A percentile compares a stretch with the other conserved stretches of the same genome.
phyloP scores from a whole-genome alignment of 495 filamentous ascomycete genomes.

The Penicillium goetzii region DNA sequence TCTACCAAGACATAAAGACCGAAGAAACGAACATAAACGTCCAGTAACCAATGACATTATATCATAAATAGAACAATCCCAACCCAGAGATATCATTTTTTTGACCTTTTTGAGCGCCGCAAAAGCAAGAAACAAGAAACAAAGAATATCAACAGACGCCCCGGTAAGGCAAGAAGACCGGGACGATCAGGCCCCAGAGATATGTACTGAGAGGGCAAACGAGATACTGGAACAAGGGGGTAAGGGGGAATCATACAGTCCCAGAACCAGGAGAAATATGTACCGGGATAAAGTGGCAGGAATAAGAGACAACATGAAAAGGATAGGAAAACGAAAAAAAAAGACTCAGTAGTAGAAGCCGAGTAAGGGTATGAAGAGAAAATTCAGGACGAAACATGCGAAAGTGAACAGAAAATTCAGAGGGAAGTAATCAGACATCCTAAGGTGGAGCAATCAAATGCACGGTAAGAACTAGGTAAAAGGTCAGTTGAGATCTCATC shows the following conservation, averaged over 20 bases:
- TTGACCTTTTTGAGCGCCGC: slow-evolving; percentile 34
- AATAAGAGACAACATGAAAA: slow-evolving; percentile 13
- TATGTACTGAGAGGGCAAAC: slow-evolving; percentile 28
- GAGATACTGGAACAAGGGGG: slow-evolving; percentile 11
- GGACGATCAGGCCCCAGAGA: slow-evolving; percentile 17
- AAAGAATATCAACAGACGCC: slow-evolving; percentile 16
- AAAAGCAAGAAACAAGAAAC: slow-evolving; percentile 6
- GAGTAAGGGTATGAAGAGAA: slow-evolving; percentile 30
- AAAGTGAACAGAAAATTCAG: slow-evolving; percentile 11
- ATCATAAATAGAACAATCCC: slow-evolving; percentile 28
- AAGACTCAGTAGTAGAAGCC: slow-evolving; percentile 15
- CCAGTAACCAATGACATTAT: slow-evolving; percentile 28
- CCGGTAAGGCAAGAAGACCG: slow-evolving; percentile 17
- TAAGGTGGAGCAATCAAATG: slow-evolving; percentile 40
- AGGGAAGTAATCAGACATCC: neutral
- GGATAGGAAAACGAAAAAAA: neutral
- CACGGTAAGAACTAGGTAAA: slow-evolving; percentile 47
- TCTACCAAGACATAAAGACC: neutral
- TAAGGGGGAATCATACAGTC: slow-evolving; percentile 37
- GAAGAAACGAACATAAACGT: neutral
- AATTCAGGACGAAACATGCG: slow-evolving; percentile 12
- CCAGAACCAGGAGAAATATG: slow-evolving; percentile 30
- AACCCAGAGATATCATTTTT: slow-evolving; percentile 34
- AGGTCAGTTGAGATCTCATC: slow-evolving; percentile 12
- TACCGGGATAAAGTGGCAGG: slow-evolving; percentile 23